Conservation (phyloP, 2,329 filamentous ascomycete species). For the Cladosporium cucumerinum region DNA sequence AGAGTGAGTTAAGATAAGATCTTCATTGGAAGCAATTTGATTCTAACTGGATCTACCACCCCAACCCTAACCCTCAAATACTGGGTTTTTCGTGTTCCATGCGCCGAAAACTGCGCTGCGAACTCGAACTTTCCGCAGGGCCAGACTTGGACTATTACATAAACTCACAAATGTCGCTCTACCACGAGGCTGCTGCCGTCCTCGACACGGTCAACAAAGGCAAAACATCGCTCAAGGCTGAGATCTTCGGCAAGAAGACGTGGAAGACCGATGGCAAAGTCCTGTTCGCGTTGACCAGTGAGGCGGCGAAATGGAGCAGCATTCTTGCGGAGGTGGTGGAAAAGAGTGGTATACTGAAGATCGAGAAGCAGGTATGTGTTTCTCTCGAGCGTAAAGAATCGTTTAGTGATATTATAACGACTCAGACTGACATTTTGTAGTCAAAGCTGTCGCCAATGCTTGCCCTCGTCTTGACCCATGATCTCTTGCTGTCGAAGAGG, state of each 20-base stretch:
- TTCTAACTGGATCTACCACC: background rate
- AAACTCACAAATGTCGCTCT: constrained; percentile 73
- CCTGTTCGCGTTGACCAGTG: constrained; percentile 80
- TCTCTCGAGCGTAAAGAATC: too few relatives aligned
- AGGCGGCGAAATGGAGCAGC: constrained; percentile 85
- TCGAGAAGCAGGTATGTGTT: constrained; percentile 73
- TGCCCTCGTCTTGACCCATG: constrained; percentile 78
- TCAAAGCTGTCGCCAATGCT: constrained; percentile 73
- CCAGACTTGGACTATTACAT: background rate
- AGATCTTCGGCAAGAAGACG: constrained; percentile 70
- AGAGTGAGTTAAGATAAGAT: too few relatives aligned
- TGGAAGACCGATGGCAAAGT: constrained; percentile 76
- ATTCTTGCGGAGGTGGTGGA: constrained; percentile 90
- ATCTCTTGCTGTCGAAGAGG: constrained; percentile 74
- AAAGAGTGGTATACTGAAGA: constrained; percentile 67
- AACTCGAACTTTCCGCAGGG: background rate
- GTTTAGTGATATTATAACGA: background rate
- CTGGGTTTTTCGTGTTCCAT: background rate
- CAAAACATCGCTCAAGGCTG: constrained; percentile 82
- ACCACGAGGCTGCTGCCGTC: constrained; percentile 82
- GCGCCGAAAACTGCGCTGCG: background rate
- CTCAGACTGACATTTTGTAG: background rate
- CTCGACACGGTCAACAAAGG: constrained; percentile 61
- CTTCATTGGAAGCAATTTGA: too few relatives aligned
- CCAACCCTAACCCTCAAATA: background rate